Percentiles rank a stretch among this genome's conserved stretches.
Evolutionary conservation across 441 rosid genomes (phyloP).

Genomic region (Cnidoscolus chayamansa): DNA sequence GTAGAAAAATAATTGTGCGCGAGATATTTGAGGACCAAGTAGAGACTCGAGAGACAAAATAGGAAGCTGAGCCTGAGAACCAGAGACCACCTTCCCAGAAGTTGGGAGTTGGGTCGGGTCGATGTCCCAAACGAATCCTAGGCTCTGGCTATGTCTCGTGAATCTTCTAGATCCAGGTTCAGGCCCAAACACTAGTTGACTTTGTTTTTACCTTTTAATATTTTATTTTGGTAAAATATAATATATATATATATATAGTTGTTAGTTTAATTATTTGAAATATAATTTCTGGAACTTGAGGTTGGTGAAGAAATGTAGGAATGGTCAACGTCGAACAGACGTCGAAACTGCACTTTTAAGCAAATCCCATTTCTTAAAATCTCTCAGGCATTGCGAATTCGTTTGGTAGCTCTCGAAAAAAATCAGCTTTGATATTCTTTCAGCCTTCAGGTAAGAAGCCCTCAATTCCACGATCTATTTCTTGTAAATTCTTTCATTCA

Average conservation of each 20-base stretch:
- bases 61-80: too few species aligned
- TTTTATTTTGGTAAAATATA: too few species aligned
- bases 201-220: too few species aligned
- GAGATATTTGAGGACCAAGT: too few species aligned
- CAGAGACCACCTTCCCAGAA: background rate
- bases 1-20: too few species aligned
- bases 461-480: background rate
- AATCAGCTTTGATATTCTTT: background rate
- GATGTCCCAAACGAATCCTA: background rate
- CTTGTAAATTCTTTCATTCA: too few species aligned
- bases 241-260: too few species aligned
- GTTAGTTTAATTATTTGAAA: too few species aligned
- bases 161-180: background rate
- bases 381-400: background rate
- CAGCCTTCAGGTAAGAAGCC: background rate
- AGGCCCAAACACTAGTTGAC: too few species aligned
- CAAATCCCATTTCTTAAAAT: background rate
- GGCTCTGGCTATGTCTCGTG: background rate
- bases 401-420: background rate
- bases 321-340: background rate
- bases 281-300: background rate
- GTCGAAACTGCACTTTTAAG: background rate
- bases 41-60: too few species aligned
- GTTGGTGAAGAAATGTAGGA: background rate
- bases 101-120: slow-evolving; percentile 2